Evolutionary conservation across 75 land plant species (phyloP), one percentile per base, ranked within the genome.

Genomic region (Ceratopteris richardii): DNA sequence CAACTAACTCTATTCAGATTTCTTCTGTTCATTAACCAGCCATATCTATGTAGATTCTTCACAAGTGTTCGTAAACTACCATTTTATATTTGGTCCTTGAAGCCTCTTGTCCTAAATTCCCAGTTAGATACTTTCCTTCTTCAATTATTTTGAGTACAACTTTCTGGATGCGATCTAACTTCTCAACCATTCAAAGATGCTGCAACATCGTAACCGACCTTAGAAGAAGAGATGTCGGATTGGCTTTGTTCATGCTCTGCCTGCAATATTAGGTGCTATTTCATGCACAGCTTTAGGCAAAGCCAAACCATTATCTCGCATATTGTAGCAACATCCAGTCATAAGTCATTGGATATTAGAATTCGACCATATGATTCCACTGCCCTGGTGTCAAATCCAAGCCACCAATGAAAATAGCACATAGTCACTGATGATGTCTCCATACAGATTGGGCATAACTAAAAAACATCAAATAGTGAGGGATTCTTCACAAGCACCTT

Each of bases 251-350:
- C 98, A 58, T 61, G 89, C 97, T 87, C 83, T 89, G 60, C 98
- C 98, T 51, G 96, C 98, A 72, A 93, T 93, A 66, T 93, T 96
- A 53, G 98, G 98, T 6, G 98, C 96, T 56, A 91, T 90, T 62
- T 92, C 98, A 76, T 94, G 97, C 13, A 94, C 97, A 59, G 97
- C 97, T 67, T 90, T 92, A 70, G 96, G 87, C 24, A 90, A 77
- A 24, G 83, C 85, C 62, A 90, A 77, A 26, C 98, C 98, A 36
- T 77, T 86, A 58, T 90, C 97, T 60, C 97, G 97, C 62, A 90
- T 90, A 60, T 90, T 90, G 62, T 82, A 80, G 65, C n/a, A n/a
- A n/a, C n/a, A n/a, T n/a, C n/a, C n/a, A n/a, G n/a, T n/a, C n/a
- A n/a, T n/a, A n/a, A n/a, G n/a, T n/a, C n/a, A n/a, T n/a, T n/a